Evolutionary conservation across 495 filamentous ascomycete genomes (phyloP), one percentile per base, ranked within the genome.

Genomic region (Pseudoneurospora amorphoporcata): DNA sequence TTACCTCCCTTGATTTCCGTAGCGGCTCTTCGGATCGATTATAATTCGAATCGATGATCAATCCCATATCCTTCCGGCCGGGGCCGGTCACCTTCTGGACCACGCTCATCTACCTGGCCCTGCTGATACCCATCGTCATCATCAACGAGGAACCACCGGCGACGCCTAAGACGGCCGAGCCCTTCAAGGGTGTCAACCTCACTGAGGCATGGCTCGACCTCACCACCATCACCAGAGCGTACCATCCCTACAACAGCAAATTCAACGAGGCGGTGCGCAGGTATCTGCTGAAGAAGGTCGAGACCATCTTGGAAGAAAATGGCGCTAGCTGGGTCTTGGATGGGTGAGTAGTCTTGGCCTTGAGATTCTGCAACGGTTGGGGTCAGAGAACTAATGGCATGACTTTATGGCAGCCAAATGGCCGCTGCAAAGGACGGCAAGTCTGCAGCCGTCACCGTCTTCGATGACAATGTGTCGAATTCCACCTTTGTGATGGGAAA

Each of bases 191-290:
- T n/a, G 82, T 94, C 69, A 91, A 97, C 75, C 82, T 97, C 19
- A 89, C 89, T 37, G 88, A 94, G 82, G 94, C 95, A 32, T 98
- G 95, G 95, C 80, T 85, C 17, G 94, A 99, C 78, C 86, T 99
- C 23, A 87, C 92, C 41, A 81, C 82, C 43, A 81, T 99, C 19
- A 94, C 89, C n/a, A 85, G 83, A 70, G 87, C 86, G 0, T 97
- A 91, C 76, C 95, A 96, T 76, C 95, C 95, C 0, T 96, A 92
- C 81, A 98, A 98, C 81, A 93, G 90, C 40, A 89, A 84, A 42
- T 84, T 86, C 72, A 98, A 97, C 77, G 95, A 97, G 74, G 86
- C 90, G 8, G 86, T 97, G 23, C 88, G 91, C 71, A 84, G 87
- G 35, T 97, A 90, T 86, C 81, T 99, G n/a, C 81, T 98, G 61